phyloP scores from a whole-genome alignment of 2,329 filamentous ascomycete genomes.

The Rutstroemia sp. region DNA sequence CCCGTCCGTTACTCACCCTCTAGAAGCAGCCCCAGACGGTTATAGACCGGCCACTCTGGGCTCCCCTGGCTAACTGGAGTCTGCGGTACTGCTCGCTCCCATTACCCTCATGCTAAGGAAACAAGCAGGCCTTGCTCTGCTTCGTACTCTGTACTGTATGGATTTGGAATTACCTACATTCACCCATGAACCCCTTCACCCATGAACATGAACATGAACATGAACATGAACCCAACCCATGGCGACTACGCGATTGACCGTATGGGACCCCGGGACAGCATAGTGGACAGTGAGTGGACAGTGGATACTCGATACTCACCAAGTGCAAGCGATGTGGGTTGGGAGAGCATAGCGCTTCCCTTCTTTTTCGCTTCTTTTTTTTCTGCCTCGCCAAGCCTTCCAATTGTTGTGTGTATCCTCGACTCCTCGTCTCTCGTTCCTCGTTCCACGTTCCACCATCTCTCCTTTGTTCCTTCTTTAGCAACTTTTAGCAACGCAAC shows the following conservation, averaged over 20 bases:
- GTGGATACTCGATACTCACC: too few species aligned
- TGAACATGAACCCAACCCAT: too few species aligned
- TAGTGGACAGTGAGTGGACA: too few species aligned
- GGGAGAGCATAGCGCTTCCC: background rate
- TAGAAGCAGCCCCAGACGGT: too few species aligned
- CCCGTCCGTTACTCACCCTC: background rate
- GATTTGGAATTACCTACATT: background rate
- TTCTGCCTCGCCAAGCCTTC: constrained; percentile 3
- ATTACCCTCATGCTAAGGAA: background rate
- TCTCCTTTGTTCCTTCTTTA: constrained; percentile 5
- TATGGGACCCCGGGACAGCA: too few species aligned
- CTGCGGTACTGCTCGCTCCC: background rate
- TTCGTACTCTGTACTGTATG: background rate
- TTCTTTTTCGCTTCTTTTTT: background rate
- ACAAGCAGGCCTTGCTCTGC: background rate
- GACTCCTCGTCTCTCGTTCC: background rate
- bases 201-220: too few species aligned
- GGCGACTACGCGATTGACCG: too few species aligned
- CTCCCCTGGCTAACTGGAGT: background rate
- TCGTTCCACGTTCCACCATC: constrained; percentile 3
- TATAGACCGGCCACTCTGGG: background rate
- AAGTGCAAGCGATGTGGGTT: background rate
- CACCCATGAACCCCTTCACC: background rate
- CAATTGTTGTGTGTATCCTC: background rate
- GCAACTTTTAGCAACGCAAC: background rate